These are phyloP conservation scores for Hanseniaspora pseudoguilliermondii DNA, from an alignment of 805 yeast genomes.

Conservation along the genomic window DNA sequence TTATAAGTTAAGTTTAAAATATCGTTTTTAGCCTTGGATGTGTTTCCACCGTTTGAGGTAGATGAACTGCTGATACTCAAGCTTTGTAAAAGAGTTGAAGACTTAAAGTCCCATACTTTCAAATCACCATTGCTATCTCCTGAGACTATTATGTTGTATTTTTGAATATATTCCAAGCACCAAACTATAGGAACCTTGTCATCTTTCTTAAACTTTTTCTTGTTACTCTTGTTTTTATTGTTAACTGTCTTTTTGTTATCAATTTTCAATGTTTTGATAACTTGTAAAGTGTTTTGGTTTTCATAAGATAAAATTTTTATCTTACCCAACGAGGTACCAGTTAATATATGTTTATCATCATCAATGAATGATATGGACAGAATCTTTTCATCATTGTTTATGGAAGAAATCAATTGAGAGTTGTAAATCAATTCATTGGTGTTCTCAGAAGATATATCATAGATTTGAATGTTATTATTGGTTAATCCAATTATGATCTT, in stretches of 20 bases:
- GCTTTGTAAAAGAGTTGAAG: conserved; percentile 64
- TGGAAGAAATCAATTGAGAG: conserved; percentile 65
- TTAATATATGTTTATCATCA: conserved; percentile 51
- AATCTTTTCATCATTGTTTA: conserved; percentile 59
- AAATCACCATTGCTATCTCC: conserved; percentile 95
- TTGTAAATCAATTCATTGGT: conserved; percentile 52
- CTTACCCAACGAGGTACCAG: conserved; percentile 94
- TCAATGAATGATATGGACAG: conserved; percentile 62
- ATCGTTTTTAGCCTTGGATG: conserved; percentile 43
- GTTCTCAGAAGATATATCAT: conserved; percentile 73
- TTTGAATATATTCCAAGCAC: conserved; percentile 58
- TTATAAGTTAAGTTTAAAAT: conserved; percentile 60
- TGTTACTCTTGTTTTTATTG: not conserved
- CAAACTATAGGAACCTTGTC: conserved; percentile 83
- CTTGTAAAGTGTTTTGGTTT: conserved; percentile 39
- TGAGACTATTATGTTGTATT: conserved; percentile 63
- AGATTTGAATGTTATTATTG: conserved; percentile 75
- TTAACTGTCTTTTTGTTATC: conserved; percentile 31
- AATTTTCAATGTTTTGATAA: conserved; percentile 78
- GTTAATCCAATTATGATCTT: conserved; percentile 86
- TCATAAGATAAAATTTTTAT: conserved; percentile 65
- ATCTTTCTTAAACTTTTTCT: conserved; percentile 40
- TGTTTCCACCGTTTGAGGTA: not conserved
- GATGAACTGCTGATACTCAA: conserved; percentile 57
- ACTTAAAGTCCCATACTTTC: conserved; percentile 81